Conservation (phyloP, 345 rosid genomes). For the Corymbia maculata region DNA sequence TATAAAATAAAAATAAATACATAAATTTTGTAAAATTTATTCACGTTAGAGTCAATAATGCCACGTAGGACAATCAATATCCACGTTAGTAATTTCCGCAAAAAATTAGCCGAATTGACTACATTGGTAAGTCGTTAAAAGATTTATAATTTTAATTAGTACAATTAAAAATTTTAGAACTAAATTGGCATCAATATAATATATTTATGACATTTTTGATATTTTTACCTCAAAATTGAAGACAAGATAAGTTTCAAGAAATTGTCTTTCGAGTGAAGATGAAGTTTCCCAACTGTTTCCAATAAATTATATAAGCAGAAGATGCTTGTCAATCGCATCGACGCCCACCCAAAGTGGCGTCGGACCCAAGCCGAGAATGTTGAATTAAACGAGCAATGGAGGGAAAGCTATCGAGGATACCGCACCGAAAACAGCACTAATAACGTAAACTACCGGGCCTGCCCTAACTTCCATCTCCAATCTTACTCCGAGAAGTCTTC, state of each 20-base stretch:
- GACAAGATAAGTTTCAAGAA: neutral
- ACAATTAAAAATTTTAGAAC: no score
- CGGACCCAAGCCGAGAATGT: neutral
- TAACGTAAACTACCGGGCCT: rapidly evolving
- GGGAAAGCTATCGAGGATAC: neutral
- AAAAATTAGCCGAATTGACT: no score
- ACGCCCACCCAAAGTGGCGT: neutral
- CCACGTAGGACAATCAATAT: no score
- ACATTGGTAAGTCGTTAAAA: no score
- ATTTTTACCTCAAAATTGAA: neutral
- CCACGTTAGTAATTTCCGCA: no score
- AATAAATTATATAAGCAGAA: neutral
- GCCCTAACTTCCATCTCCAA: neutral
- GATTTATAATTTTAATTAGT: no score
- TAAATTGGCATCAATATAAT: no score
- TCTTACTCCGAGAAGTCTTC: neutral
- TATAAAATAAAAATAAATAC: no score
- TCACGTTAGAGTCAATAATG: no score
- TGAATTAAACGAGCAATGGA: neutral
- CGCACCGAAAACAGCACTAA: neutral
- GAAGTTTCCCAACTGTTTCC: neutral
- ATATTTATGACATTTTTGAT: no score
- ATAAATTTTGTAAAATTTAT: no score
- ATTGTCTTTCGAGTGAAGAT: neutral
- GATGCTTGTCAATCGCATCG: neutral